Evolutionary conservation across 2,329 filamentous ascomycete genomes (phyloP), one percentile per base, ranked within the genome.

Genomic region (Diaporthe nobilis): DNA sequence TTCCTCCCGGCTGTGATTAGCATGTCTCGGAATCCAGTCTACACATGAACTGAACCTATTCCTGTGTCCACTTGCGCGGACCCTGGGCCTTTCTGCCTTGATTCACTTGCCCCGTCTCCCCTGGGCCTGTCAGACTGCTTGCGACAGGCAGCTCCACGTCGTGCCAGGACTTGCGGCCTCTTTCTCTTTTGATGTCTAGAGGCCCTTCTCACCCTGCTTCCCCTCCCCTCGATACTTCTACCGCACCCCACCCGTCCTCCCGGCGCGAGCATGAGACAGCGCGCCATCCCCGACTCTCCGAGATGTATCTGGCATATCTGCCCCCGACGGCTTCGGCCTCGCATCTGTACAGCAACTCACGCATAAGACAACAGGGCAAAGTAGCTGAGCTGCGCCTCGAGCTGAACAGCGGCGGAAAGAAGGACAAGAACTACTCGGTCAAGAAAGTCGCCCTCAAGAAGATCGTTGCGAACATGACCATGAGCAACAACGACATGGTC

Each of bases 401-500:
- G 88, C 91, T 99, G 83, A 96, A 95, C 85, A 95, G 93, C 85
- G 95, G 95, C 83, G 94, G 94, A 79, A 98, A 98, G 89, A 99
- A 98, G 88, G 97, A 99, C 88, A 98, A 98, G 90, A 98, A 97
- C 86, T 94, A 95, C 86, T 91, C 93, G 60, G 92, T 92, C 79
- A 99, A 98, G 90, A 98, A 98, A 91, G 97, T 98, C 82, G 96
- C 97, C 15, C 90, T 99, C 78, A 99, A 99, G 90, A 98, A 98
- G 90, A 98, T 99, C 80, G 97, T 99, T 81, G 97, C 97, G 84
- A 99, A 99, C 84, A 99, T 99, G 97, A 99, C 97, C 79, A 99
- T 99, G 97, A 98, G 96, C 91, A 99, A 99, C 87, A 99, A 98
- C 83, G 97, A 99, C 85, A 99, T 99, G 97, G 94, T 98, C 73